These are phyloP conservation scores for Fusarium piperis DNA, from an alignment of 2,329 filamentous ascomycete genomes.

Conservation along the genomic window DNA sequence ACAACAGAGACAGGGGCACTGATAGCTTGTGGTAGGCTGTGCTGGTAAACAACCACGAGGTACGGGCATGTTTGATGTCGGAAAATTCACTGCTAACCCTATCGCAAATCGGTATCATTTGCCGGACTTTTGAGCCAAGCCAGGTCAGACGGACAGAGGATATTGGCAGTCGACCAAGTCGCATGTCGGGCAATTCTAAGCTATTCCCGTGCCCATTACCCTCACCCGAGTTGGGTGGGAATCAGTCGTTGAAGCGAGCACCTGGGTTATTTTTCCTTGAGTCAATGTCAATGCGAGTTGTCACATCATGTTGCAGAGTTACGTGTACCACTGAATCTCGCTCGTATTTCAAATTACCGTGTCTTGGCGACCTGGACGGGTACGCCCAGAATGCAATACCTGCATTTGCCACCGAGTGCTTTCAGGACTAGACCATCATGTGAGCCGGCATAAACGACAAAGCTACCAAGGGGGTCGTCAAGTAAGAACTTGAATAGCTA, in stretches of 20 bases:
- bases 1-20: not conserved
- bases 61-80: not conserved
- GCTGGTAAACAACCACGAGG: not conserved
- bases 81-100: not conserved
- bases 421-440: not conserved
- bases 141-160: not conserved
- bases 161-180: not conserved
- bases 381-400: not conserved
- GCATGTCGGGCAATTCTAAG: not conserved
- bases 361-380: not conserved
- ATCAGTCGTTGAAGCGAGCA: not conserved
- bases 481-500: not conserved
- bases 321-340: not conserved
- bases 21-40: not conserved
- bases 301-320: not conserved
- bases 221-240: not conserved
- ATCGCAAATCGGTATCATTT: not conserved
- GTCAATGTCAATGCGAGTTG: too few relatives aligned
- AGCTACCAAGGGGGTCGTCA: not conserved
- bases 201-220: not conserved
- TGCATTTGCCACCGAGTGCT: not conserved
- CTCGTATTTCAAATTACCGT: not conserved
- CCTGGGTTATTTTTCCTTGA: not conserved
- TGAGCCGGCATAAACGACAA: not conserved
- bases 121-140: not conserved